phyloP scores from a whole-genome alignment of 495 filamentous ascomycete genomes.

The Aspergillus conjunctus region DNA sequence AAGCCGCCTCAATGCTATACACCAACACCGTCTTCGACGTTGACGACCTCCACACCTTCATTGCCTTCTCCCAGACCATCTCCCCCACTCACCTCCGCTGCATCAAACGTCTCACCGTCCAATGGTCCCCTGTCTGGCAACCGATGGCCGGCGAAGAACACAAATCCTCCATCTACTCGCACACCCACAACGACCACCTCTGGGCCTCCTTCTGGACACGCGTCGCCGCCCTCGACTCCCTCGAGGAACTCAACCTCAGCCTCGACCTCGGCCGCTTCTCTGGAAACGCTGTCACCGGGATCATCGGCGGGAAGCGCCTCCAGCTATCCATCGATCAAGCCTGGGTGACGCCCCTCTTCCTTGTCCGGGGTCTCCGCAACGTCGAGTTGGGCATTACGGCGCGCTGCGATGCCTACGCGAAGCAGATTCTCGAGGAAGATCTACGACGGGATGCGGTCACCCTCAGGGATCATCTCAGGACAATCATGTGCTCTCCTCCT shows the following conservation, averaged over 20 bases:
- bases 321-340: constrained; percentile 31
- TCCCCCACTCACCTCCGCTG: constrained; percentile 17
- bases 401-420: constrained; percentile 36
- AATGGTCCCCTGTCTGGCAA: constrained; percentile 45
- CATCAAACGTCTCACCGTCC: constrained; percentile 34
- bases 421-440: constrained; percentile 33
- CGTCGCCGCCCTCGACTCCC: constrained; percentile 25
- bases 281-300: constrained; percentile 18
- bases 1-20: constrained; percentile 40
- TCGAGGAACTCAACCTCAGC: constrained; percentile 31
- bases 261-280: constrained; percentile 42
- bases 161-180: constrained; percentile 40
- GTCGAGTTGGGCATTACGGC: constrained; percentile 47
- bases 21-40: constrained; percentile 36
- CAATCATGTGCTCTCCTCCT: constrained; percentile 29
- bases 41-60: constrained; percentile 47
- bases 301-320: constrained; percentile 29
- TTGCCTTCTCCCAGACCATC: constrained; percentile 37
- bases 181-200: constrained; percentile 45
- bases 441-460: constrained; percentile 33
- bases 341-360: constrained; percentile 40
- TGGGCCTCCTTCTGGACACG: constrained; percentile 41
- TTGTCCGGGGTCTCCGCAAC: constrained; percentile 33
- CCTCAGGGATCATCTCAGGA: constrained; percentile 34
- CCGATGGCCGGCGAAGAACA: constrained; percentile 38